phyloP scores from a whole-genome alignment of 2,329 filamentous ascomycete species.

The Venturia nashicola region DNA sequence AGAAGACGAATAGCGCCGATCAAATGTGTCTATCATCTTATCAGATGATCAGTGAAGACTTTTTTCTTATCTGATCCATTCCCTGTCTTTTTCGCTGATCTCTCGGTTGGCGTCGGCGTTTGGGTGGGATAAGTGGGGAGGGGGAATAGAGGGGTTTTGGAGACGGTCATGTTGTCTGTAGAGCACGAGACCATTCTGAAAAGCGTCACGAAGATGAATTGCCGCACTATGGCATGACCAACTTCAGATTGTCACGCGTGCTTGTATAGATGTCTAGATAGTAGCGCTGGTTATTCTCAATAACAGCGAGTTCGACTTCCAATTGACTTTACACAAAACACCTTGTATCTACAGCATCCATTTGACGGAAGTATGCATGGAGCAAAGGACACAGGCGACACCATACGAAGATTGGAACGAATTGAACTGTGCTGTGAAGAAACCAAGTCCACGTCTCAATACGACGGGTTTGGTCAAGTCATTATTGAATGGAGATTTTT shows the following conservation, averaged over 20 bases:
- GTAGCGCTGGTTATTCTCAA: too few species aligned
- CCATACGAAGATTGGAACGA: too few species aligned
- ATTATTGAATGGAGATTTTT: too few species aligned
- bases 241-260: not conserved
- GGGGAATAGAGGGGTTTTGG: not conserved
- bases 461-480: too few species aligned
- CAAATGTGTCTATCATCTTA: not conserved
- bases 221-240: not conserved
- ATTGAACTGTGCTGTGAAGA: too few species aligned
- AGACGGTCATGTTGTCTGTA: not conserved
- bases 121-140: not conserved
- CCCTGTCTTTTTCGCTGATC: not conserved
- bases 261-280: not conserved
- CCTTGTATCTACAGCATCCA: not conserved
- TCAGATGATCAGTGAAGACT: slow-evolving; percentile 10
- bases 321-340: too few species aligned
- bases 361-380: too few species aligned
- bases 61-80: not conserved
- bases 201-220: not conserved
- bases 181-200: not conserved
- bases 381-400: too few species aligned
- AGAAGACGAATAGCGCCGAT: too few species aligned
- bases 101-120: not conserved
- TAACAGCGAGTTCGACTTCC: too few species aligned
- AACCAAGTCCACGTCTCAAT: too few species aligned